Evolutionary conservation across 2,329 filamentous ascomycete genomes (phyloP).

Genomic region (Curvularia spicifera): DNA sequence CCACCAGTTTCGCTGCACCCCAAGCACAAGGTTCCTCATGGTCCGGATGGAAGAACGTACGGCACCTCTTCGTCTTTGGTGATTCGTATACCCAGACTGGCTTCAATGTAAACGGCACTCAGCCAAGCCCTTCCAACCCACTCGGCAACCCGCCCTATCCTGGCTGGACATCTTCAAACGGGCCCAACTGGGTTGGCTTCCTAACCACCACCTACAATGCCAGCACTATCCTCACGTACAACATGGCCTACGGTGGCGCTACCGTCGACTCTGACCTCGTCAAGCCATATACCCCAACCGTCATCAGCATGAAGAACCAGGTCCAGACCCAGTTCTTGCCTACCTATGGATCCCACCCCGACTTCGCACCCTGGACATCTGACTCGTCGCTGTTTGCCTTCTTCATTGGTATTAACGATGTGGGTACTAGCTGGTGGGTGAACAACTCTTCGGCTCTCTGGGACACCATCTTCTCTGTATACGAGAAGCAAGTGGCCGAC

Average conservation of each 20-base stretch:
- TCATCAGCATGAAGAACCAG: constrained; percentile 61
- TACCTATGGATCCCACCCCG: constrained; percentile 46
- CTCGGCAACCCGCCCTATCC: constrained; percentile 67
- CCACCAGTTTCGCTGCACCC: constrained; percentile 30
- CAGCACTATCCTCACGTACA: constrained; percentile 58
- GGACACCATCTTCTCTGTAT: constrained; percentile 48
- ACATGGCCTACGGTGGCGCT: constrained; percentile 58
- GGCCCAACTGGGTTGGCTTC: constrained; percentile 64
- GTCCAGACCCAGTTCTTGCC: constrained; percentile 54
- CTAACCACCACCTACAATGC: constrained; percentile 47
- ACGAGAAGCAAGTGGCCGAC: constrained; percentile 46
- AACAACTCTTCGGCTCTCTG: constrained; percentile 43
- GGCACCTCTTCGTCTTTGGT: constrained; percentile 53
- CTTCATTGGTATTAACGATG: constrained; percentile 65
- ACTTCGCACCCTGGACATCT: constrained; percentile 53
- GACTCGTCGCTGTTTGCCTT: constrained; percentile 57
- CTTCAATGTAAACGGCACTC: constrained; percentile 60
- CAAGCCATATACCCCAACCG: constrained; percentile 56
- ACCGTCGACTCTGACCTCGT: constrained; percentile 54
- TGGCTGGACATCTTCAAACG: constrained; percentile 51
- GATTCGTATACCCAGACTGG: constrained; percentile 67
- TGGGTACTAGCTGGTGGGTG: constrained; percentile 58
- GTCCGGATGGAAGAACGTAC: constrained; percentile 43
- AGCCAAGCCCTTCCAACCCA: constrained; percentile 62
- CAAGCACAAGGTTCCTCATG: constrained; percentile 27